Conservation (phyloP, 2,329 filamentous ascomycete species). For the Anthostomella pinea region DNA sequence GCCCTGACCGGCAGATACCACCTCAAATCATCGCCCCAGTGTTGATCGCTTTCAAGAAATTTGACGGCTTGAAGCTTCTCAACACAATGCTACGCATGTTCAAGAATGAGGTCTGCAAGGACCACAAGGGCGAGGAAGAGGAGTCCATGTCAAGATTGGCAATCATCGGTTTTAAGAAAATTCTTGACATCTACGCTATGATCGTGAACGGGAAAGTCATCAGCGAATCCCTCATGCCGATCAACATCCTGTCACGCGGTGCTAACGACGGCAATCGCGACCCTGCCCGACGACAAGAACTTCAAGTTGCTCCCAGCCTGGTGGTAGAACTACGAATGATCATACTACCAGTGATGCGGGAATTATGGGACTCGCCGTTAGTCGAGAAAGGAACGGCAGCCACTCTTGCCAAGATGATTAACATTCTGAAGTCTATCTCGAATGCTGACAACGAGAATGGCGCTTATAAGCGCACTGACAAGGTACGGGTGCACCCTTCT, state of each 20-base stretch:
- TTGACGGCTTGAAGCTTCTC: slow-evolving; percentile 70
- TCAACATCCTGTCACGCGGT: slow-evolving; percentile 39
- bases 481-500: no score
- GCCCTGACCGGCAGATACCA: slow-evolving; percentile 46
- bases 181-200: slow-evolving; percentile 76
- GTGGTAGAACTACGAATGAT: slow-evolving; percentile 81
- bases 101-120: slow-evolving; percentile 50
- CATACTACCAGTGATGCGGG: slow-evolving; percentile 70
- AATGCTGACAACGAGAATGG: slow-evolving; percentile 72
- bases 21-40: slow-evolving; percentile 68
- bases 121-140: slow-evolving; percentile 41
- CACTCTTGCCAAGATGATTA: slow-evolving; percentile 75
- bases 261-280: slow-evolving; percentile 40
- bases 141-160: slow-evolving; percentile 47
- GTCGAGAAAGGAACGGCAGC: slow-evolving; percentile 76
- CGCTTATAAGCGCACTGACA: slow-evolving; percentile 61
- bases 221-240: slow-evolving; percentile 67
- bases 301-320: slow-evolving; percentile 63
- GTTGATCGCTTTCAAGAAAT: slow-evolving; percentile 81
- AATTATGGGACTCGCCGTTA: slow-evolving; percentile 82
- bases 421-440: slow-evolving; percentile 77
- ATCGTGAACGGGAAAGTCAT: slow-evolving; percentile 77
- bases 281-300: slow-evolving; percentile 37
- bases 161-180: slow-evolving; percentile 68
- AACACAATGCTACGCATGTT: slow-evolving; percentile 72